These are phyloP conservation scores for Platanthera zijinensis DNA, from an alignment of 106 monocot species.

Conservation along the genomic window DNA sequence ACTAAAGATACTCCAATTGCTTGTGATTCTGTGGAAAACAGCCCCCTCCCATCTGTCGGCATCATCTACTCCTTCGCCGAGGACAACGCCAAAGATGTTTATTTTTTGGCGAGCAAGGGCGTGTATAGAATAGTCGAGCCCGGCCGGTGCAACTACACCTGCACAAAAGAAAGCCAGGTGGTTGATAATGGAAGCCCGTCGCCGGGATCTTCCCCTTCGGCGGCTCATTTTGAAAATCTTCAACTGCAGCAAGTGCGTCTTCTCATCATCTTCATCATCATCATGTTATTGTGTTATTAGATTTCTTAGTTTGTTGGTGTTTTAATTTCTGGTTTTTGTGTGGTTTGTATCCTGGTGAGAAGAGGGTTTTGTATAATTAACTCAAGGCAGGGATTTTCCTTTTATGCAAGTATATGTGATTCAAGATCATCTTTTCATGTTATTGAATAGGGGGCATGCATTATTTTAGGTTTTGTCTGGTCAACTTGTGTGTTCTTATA, in stretches of 20 bases:
- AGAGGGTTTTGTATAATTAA: background rate
- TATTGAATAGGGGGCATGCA: background rate
- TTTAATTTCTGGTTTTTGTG: background rate
- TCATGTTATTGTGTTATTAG: background rate
- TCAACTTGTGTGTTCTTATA: background rate
- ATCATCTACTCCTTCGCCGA: slow-evolving; percentile 79
- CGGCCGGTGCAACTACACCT: slow-evolving; percentile 63
- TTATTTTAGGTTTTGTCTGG: background rate
- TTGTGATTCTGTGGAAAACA: slow-evolving; percentile 43
- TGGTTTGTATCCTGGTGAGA: background rate
- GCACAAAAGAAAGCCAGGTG: slow-evolving; percentile 35
- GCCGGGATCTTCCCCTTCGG: slow-evolving; percentile 13
- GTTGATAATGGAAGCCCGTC: slow-evolving; percentile 13
- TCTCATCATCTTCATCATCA: background rate
- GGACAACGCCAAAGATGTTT: slow-evolving; percentile 76
- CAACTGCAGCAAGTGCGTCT: background rate
- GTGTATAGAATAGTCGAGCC: slow-evolving; percentile 73
- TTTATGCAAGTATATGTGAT: background rate
- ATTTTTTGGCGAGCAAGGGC: slow-evolving; percentile 58
- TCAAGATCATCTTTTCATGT: background rate
- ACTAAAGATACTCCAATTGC: slow-evolving; percentile 62
- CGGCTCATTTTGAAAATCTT: background rate
- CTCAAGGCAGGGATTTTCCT: background rate
- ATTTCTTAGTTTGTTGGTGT: background rate
- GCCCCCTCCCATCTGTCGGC: slow-evolving; percentile 53